Conservation (phyloP, 2,329 filamentous ascomycete genomes). For the Pseudogymnoascus pannorum region DNA sequence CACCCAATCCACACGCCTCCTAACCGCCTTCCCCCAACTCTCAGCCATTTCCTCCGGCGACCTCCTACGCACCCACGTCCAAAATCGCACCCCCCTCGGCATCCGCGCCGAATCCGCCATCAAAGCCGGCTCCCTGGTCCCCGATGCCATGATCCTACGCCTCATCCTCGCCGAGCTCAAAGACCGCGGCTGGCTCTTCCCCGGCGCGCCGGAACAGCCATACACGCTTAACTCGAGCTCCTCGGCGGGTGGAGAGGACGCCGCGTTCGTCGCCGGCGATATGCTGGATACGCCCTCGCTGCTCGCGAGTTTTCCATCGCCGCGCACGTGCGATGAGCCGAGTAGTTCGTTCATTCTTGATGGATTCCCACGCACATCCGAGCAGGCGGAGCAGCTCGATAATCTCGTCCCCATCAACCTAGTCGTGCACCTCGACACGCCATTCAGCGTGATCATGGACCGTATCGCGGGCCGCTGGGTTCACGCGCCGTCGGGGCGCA, state of each 20-base stretch:
- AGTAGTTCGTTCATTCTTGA: conserved; percentile 93
- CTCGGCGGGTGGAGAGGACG: conserved; percentile 23
- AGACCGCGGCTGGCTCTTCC: conserved; percentile 72
- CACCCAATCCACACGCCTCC: conserved; percentile 59
- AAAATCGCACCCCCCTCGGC: conserved; percentile 49
- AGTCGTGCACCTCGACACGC: conserved; percentile 79
- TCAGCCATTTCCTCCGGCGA: conserved; percentile 92
- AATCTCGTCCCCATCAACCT: conserved; percentile 87
- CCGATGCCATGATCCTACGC: conserved; percentile 83
- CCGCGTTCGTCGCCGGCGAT: conserved; percentile 35
- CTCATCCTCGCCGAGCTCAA: conserved; percentile 87
- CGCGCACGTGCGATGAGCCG: conserved; percentile 55
- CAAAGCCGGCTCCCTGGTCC: conserved; percentile 80
- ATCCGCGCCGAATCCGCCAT: conserved; percentile 87
- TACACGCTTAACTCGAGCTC: conserved; percentile 23
- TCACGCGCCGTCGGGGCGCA: conserved; percentile 80
- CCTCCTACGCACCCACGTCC: conserved; percentile 85
- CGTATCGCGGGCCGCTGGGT: conserved; percentile 91
- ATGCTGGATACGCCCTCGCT: conserved; percentile 25
- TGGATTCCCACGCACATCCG: conserved; percentile 84
- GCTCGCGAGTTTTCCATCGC: conserved; percentile 31
- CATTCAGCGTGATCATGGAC: conserved; percentile 76
- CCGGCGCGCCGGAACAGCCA: conserved; percentile 32
- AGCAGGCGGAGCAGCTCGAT: conserved; percentile 73
- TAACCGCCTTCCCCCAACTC: conserved; percentile 79